phyloP scores from a whole-genome alignment of 2,329 filamentous ascomycete species.

The Aspergillus sp. region DNA sequence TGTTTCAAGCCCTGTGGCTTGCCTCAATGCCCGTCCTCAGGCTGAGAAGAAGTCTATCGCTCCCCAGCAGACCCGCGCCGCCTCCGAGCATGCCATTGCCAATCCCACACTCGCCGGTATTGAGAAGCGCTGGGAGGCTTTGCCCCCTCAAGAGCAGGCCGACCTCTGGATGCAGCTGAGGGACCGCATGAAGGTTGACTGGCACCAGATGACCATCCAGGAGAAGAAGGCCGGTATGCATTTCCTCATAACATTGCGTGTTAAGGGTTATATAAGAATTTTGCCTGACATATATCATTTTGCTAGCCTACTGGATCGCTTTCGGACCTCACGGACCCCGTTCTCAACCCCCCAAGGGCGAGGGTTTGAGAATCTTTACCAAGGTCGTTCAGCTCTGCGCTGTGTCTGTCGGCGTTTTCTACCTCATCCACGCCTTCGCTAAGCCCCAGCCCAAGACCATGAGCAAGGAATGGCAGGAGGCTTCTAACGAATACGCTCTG shows the following conservation, averaged over 20 bases:
- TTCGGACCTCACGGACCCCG: conserved; percentile 96
- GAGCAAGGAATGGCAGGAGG: conserved; percentile 97
- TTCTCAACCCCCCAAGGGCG: conserved; percentile 76
- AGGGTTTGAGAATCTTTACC: conserved; percentile 74
- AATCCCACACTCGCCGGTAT: conserved; percentile 97
- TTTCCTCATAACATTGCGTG: neutral
- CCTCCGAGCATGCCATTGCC: conserved; percentile 87
- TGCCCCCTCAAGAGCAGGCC: conserved; percentile 98
- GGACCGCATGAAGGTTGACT: conserved; percentile 98
- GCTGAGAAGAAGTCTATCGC: conserved; percentile 35
- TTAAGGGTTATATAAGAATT: conserved; percentile 12
- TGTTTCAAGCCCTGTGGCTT: conserved; percentile 35
- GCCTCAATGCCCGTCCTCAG: conserved; percentile 38
- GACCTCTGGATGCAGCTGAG: conserved; percentile 98
- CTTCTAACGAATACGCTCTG: conserved; percentile 89
- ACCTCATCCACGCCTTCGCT: conserved; percentile 68
- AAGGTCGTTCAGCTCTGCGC: conserved; percentile 69
- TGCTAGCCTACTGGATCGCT: conserved; percentile 93
- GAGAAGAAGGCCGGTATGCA: conserved; percentile 99
- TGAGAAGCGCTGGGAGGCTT: conserved; percentile 98
- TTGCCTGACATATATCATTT: conserved; percentile 22
- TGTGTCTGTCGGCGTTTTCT: conserved; percentile 71
- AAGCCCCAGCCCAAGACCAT: conserved; percentile 77
- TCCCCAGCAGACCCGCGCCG: conserved; percentile 53
- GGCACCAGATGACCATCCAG: conserved; percentile 89